Evolutionary conservation across 495 filamentous ascomycete species (phyloP).

Genomic region (Hypoxylon fuscum): DNA sequence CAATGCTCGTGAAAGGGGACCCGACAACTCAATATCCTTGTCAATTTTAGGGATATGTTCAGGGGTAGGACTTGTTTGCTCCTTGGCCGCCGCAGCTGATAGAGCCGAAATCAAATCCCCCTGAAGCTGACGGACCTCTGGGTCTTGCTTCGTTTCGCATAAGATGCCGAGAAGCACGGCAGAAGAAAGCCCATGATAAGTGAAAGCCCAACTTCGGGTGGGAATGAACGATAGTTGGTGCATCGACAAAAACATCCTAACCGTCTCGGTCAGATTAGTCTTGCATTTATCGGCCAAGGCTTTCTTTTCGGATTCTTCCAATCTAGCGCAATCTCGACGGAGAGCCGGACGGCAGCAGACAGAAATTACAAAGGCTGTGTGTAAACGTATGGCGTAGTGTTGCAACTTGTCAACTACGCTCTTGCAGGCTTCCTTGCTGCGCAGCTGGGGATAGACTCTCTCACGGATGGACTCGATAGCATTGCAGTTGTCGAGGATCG

Average conservation of each 20-base stretch:
- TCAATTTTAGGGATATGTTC: slow-evolving; percentile 57
- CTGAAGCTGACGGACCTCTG: slow-evolving; percentile 64
- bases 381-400: slow-evolving; percentile 62
- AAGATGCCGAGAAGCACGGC: slow-evolving; percentile 72
- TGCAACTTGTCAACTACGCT: slow-evolving; percentile 63
- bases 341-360: slow-evolving; percentile 65
- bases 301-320: slow-evolving; percentile 55
- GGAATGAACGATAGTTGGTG: slow-evolving; percentile 72
- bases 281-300: slow-evolving; percentile 65
- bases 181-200: slow-evolving; percentile 70
- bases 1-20: slow-evolving; percentile 61
- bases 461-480: slow-evolving; percentile 59
- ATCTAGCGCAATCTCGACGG: slow-evolving; percentile 50
- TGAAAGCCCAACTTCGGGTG: slow-evolving; percentile 71
- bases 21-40: slow-evolving; percentile 64
- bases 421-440: slow-evolving; percentile 62
- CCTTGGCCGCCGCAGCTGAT: slow-evolving; percentile 63
- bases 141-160: slow-evolving; percentile 66
- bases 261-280: slow-evolving; percentile 68
- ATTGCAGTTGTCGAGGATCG: slow-evolving; percentile 58
- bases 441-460: slow-evolving; percentile 53
- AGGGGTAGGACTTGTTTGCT: slow-evolving; percentile 55
- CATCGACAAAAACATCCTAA: slow-evolving; percentile 74
- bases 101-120: slow-evolving; percentile 64
- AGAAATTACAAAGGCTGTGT: slow-evolving; percentile 64